phyloP scores from a whole-genome alignment of 306 rosid species.

The Medicago ruthenica region DNA sequence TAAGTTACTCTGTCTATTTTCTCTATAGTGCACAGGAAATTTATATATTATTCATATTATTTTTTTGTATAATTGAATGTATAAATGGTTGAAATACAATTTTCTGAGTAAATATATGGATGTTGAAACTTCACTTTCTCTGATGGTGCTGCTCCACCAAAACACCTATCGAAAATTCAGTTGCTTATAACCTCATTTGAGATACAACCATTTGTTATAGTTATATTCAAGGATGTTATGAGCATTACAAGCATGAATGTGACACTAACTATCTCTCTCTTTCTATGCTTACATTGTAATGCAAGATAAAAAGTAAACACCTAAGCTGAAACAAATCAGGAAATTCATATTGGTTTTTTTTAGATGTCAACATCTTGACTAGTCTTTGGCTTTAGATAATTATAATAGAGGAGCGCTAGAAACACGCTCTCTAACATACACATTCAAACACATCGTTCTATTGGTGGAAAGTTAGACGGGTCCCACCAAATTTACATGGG shows the following conservation, averaged over 20 bases:
- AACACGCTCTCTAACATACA: no score
- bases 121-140: conserved; percentile 48
- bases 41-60: conserved; percentile 40
- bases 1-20: conserved; percentile 39
- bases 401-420: no score
- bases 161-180: conserved; percentile 37
- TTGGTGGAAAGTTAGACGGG: no score
- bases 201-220: conserved; percentile 30
- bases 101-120: conserved; percentile 40
- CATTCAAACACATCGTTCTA: no score
- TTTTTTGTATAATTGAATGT: conserved; percentile 44
- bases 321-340: neutral
- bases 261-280: conserved; percentile 20
- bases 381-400: no score
- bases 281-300: conserved; percentile 25
- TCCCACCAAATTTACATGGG: no score
- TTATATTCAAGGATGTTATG: conserved; percentile 35
- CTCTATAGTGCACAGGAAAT: conserved; percentile 43
- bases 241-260: conserved; percentile 45
- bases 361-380: no score
- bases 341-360: neutral
- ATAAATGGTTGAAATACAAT: conserved; percentile 35
- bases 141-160: conserved; percentile 43
- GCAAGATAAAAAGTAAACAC: neutral
- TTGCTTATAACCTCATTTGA: conserved; percentile 44